phyloP scores from a whole-genome alignment of 2,329 filamentous ascomycete species.

The Fulvia fulva region DNA sequence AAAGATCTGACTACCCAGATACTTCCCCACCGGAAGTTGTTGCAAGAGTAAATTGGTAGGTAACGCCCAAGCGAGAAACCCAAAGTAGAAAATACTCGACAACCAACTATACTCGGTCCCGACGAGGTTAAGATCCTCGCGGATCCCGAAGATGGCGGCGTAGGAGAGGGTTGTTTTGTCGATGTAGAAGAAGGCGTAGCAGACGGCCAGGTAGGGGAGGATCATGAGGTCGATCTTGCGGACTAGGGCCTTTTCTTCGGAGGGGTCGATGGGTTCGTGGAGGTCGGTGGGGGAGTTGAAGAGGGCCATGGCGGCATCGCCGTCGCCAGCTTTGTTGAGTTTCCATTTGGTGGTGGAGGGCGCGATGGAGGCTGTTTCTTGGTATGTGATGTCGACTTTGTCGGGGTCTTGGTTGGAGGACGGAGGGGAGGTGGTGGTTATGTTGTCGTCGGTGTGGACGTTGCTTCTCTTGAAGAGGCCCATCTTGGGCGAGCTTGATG shows the following conservation, averaged over 20 bases:
- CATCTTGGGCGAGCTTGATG: conserved; percentile 6
- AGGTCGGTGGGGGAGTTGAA: conserved; percentile 41
- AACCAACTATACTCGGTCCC: conserved; percentile 58
- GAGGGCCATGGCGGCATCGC: conserved; percentile 49
- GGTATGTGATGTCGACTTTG: conserved; percentile 10
- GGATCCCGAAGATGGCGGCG: conserved; percentile 62
- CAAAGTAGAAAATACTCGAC: conserved; percentile 50
- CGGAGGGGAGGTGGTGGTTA: conserved; percentile 7
- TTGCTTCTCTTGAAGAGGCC: conserved; percentile 19
- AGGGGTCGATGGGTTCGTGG: conserved; percentile 46
- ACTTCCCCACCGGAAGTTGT: conserved; percentile 47
- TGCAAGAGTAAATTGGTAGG: conserved; percentile 54
- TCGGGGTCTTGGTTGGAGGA: conserved; percentile 2
- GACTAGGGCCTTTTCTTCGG: conserved; percentile 46
- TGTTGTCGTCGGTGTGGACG: conserved; percentile 14
- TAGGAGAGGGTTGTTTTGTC: conserved; percentile 57
- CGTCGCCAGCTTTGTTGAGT: conserved; percentile 27
- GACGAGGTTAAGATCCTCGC: conserved; percentile 54
- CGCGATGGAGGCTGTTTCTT: conserved; percentile 9
- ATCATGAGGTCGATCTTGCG: conserved; percentile 59
- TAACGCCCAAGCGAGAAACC: conserved; percentile 52
- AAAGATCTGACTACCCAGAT: conserved; percentile 56
- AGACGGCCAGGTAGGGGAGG: conserved; percentile 44
- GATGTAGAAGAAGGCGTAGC: conserved; percentile 37
- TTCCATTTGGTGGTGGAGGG: conserved; percentile 23